Conservation (phyloP, 306 rosid species). For the Malus sylvestris region DNA sequence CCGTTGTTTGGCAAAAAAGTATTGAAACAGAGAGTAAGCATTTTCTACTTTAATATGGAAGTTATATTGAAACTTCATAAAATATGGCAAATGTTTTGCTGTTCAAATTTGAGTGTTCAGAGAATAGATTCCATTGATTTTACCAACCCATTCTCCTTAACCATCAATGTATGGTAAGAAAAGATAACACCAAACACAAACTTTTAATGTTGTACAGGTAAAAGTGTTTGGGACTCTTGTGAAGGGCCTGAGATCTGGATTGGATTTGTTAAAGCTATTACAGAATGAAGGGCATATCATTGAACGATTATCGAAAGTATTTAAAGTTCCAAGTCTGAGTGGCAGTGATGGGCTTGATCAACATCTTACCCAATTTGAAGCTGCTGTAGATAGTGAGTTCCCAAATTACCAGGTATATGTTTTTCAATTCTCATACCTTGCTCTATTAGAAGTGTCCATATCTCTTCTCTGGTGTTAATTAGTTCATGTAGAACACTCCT, state of each 20-base stretch:
- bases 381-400: slow-evolving; percentile 82
- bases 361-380: slow-evolving; percentile 85
- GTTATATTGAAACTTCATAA: background rate
- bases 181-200: background rate
- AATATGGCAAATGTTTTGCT: background rate
- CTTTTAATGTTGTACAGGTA: slow-evolving; percentile 50
- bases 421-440: background rate
- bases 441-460: background rate
- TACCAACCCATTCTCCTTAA: background rate
- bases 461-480: background rate
- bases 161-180: background rate
- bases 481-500: background rate
- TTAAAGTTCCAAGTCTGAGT: slow-evolving; percentile 51
- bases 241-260: slow-evolving; percentile 74
- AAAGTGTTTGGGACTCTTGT: slow-evolving; percentile 79
- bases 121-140: background rate
- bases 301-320: slow-evolving; percentile 42
- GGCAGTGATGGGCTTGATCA: slow-evolving; percentile 67
- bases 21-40: slow-evolving; percentile 77
- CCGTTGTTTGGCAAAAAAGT: slow-evolving; percentile 65
- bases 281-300: slow-evolving; percentile 50
- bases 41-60: slow-evolving; percentile 1
- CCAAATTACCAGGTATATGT: slow-evolving; percentile 63
- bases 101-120: background rate
- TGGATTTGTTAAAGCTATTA: slow-evolving; percentile 57